Conservation (phyloP, 169 alveolate genomes). For the Babesia bovis region DNA sequence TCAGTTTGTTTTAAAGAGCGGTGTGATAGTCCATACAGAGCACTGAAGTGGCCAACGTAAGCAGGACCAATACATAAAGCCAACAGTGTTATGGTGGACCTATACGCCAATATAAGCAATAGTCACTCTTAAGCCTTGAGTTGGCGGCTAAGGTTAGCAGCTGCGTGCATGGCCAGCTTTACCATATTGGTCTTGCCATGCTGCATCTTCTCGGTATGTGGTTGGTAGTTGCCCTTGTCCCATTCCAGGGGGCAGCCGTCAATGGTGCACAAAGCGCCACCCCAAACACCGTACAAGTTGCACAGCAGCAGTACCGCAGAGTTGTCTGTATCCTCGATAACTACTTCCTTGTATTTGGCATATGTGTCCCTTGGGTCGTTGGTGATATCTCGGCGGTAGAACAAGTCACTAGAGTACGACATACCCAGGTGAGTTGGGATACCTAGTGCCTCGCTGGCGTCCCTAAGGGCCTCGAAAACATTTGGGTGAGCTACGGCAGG, state of each 20-base stretch:
- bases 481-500: conserved; percentile 56
- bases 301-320: conserved; percentile 19
- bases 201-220: conserved; percentile 1
- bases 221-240: conserved; percentile 21
- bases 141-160: neutral
- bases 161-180: conserved; percentile 21
- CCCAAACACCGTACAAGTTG: conserved; percentile 19
- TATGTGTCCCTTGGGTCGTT: conserved; percentile 7
- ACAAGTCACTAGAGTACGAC: conserved; percentile 32
- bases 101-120: no score
- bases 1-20: no score
- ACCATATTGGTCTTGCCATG: conserved; percentile 20
- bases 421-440: conserved; percentile 16
- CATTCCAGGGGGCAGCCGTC: conserved; percentile 41
- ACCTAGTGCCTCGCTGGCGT: conserved; percentile 18
- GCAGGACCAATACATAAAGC: no score
- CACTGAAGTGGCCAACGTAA: no score
- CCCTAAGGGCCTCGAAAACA: conserved; percentile 49
- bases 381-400: conserved; percentile 33
- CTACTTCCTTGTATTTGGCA: conserved; percentile 34
- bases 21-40: no score
- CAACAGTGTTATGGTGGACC: no score
- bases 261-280: conserved; percentile 41
- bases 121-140: conserved; percentile 24
- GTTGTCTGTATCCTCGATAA: conserved; percentile 45